Evolutionary conservation across 805 yeast species (phyloP).

Genomic region (Saccharomycopsis amapae): DNA sequence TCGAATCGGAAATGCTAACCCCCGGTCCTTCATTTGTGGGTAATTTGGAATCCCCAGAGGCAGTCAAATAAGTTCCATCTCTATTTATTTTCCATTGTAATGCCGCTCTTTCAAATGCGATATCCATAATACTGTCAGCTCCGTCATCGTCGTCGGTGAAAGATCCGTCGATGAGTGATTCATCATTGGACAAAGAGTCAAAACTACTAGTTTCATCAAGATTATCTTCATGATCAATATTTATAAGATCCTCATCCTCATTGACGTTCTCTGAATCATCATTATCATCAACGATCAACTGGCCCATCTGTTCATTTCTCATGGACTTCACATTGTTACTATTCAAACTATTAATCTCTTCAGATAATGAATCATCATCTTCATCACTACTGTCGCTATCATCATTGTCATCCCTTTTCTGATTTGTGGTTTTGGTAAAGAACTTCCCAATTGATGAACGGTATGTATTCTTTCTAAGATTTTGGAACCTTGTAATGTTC

Average conservation of each 20-base stretch:
- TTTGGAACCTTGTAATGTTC: slow-evolving; percentile 10
- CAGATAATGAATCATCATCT: slow-evolving; percentile 10
- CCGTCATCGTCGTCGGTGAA: slow-evolving; percentile 20
- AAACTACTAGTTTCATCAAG: slow-evolving; percentile 6
- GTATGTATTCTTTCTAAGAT: slow-evolving; percentile 14
- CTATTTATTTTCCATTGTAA: slow-evolving; percentile 13
- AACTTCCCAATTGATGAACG: slow-evolving; percentile 18
- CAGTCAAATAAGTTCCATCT: background rate
- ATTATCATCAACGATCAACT: slow-evolving; percentile 16
- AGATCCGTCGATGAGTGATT: slow-evolving; percentile 18
- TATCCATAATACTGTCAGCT: slow-evolving; percentile 17
- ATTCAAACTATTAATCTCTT: no score
- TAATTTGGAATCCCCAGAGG: background rate
- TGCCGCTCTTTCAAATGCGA: slow-evolving; percentile 20
- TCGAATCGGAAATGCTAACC: background rate
- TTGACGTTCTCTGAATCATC: slow-evolving; percentile 8
- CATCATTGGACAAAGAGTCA: slow-evolving; percentile 15
- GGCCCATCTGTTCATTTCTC: background rate
- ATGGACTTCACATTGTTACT: background rate
- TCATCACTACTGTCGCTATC: slow-evolving; percentile 21
- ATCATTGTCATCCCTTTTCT: slow-evolving; percentile 8
- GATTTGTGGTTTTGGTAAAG: slow-evolving; percentile 10
- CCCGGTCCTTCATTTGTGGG: background rate
- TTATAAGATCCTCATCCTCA: slow-evolving; percentile 13
- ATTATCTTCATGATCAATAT: slow-evolving; percentile 18